A percentile compares a stretch with the other conserved stretches of the same genome.
phyloP scores from a whole-genome alignment of 2,329 filamentous ascomycete genomes.

The Clonostachys rhizophaga region DNA sequence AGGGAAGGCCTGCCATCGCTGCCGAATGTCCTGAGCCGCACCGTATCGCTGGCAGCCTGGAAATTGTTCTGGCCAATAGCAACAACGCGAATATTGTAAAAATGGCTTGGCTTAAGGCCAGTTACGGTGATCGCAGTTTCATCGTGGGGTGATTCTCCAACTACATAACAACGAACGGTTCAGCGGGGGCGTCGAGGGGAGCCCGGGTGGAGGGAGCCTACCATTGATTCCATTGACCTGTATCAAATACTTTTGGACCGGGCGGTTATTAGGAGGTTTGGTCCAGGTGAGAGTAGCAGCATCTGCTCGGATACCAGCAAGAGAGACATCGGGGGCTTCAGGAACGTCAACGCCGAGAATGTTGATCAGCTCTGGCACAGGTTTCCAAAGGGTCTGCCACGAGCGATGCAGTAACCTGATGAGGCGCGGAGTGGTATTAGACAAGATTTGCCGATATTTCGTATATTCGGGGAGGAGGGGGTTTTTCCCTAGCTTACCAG shows the following conservation, averaged over 20 bases:
- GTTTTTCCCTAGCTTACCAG: constrained; percentile 35
- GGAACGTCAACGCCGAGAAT: constrained; percentile 94
- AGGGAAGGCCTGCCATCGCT: constrained; percentile 59
- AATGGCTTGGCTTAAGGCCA: constrained; percentile 78
- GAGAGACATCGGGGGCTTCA: constrained; percentile 79
- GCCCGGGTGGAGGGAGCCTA: constrained; percentile 33
- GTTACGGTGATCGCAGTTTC: constrained; percentile 74
- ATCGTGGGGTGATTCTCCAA: constrained; percentile 68
- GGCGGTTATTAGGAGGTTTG: constrained; percentile 57
- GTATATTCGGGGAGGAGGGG: too few species aligned
- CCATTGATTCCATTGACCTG: constrained; percentile 91
- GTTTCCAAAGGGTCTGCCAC: constrained; percentile 84
- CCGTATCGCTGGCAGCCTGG: constrained; percentile 79
- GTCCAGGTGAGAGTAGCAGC: constrained; percentile 92
- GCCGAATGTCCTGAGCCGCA: constrained; percentile 75
- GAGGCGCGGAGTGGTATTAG: background rate
- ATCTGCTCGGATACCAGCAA: constrained; percentile 83
- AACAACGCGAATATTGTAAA: constrained; percentile 91
- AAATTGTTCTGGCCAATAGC: constrained; percentile 91
- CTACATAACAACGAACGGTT: constrained; percentile 29
- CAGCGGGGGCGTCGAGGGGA: background rate
- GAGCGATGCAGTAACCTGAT: constrained; percentile 77
- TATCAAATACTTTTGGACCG: constrained; percentile 83
- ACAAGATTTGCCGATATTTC: too few species aligned
- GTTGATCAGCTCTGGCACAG: constrained; percentile 83